Percentiles rank a stretch among this genome's conserved stretches.
phyloP scores from a whole-genome alignment of 1,284 basidiomycete genomes.

The Irpex lacteus region DNA sequence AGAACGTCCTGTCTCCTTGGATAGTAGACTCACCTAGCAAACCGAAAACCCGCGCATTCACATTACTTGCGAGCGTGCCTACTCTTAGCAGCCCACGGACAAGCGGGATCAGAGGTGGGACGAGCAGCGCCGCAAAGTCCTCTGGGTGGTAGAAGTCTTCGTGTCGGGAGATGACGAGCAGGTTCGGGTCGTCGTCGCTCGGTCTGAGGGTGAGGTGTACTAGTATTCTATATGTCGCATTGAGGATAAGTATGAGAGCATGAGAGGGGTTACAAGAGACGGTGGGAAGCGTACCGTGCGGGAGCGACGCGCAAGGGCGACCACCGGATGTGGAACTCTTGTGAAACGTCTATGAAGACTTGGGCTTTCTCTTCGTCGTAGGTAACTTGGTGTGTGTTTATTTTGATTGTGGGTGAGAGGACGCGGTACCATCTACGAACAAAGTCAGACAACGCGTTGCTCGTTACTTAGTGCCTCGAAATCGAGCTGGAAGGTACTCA shows the following conservation, averaged over 20 bases:
- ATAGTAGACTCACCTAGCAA: constrained; percentile 14
- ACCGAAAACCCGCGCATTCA: constrained; percentile 34
- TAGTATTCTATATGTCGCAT: constrained; percentile 29
- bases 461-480: neutral
- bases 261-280: neutral
- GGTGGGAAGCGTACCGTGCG: constrained; percentile 35
- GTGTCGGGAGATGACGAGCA: constrained; percentile 50
- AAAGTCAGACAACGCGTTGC: neutral
- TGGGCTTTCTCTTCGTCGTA: constrained; percentile 39
- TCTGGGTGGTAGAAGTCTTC: constrained; percentile 65
- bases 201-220: constrained; percentile 45
- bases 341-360: constrained; percentile 45
- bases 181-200: constrained; percentile 25
- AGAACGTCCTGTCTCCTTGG: too few species aligned
- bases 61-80: constrained; percentile 38
- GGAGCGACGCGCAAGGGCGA: constrained; percentile 45
- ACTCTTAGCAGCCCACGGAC: constrained; percentile 36
- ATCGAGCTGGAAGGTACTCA: constrained; percentile 19
- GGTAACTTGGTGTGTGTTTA: constrained; percentile 42
- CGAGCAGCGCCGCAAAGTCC: constrained; percentile 45
- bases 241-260: neutral
- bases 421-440: constrained; percentile 54
- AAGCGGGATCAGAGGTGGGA: constrained; percentile 48
- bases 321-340: constrained; percentile 51
- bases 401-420: constrained; percentile 45